Percentiles rank a stretch among this genome's conserved stretches.
These are phyloP conservation scores for Zygosaccharomyces pseudorouxii DNA, from an alignment of 805 yeast species.

Conservation along the genomic window DNA sequence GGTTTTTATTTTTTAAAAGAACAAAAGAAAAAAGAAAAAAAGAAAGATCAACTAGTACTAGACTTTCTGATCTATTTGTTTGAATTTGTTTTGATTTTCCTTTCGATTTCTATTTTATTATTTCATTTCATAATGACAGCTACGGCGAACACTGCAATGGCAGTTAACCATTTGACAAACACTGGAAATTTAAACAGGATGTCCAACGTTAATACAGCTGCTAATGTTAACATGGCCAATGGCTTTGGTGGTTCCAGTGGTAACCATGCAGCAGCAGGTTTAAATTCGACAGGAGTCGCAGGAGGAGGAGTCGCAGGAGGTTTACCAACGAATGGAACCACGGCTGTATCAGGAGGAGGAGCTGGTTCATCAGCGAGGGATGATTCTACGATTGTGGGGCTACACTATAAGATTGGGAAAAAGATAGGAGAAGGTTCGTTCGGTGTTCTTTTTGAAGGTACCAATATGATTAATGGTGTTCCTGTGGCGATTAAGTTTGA, in stretches of 20 bases:
- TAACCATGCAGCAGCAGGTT: background rate
- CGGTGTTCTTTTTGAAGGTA: conserved; percentile 95
- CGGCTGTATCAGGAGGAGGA: background rate
- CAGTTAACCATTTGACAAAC: conserved; percentile 16
- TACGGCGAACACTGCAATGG: conserved; percentile 18
- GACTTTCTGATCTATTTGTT: background rate
- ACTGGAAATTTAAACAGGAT: conserved; percentile 13
- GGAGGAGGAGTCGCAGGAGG: conserved; percentile 1
- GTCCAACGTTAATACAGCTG: conserved; percentile 14
- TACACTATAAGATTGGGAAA: conserved; percentile 94
- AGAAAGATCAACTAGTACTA: background rate
- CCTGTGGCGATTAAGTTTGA: conserved; percentile 97
- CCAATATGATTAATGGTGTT: conserved; percentile 82
- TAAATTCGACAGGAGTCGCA: background rate
- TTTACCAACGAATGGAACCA: background rate
- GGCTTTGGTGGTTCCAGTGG: background rate
- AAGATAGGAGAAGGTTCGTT: conserved; percentile 98
- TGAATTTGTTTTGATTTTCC: background rate
- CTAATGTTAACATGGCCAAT: conserved; percentile 5
- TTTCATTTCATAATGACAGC: conserved; percentile 8
- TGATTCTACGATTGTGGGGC: conserved; percentile 58
- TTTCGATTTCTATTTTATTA: background rate
- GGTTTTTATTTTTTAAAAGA: background rate
- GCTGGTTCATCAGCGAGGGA: conserved; percentile 16
- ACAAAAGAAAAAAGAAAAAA: background rate